Percentiles rank a stretch among this genome's conserved stretches.
Evolutionary conservation across 208 protist genomes (phyloP).

Genomic region (Acanthamoeba sp.): DNA sequence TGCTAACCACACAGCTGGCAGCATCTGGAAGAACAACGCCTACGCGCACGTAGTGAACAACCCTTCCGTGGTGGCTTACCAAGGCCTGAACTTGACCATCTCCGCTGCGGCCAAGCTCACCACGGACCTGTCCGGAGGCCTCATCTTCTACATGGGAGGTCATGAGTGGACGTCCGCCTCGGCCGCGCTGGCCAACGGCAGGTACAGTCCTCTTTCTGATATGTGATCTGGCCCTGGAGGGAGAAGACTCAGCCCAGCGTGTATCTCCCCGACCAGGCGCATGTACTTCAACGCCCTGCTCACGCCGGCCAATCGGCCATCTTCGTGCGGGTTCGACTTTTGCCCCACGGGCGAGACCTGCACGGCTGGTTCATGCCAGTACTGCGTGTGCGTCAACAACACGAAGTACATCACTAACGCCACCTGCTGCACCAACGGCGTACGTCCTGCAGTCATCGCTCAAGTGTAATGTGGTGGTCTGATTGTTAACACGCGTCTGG

Average conservation of each 20-base stretch:
- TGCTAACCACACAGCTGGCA: too few species aligned
- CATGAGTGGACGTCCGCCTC: not conserved
- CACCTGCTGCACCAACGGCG: conserved; percentile 5
- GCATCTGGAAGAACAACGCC: not conserved
- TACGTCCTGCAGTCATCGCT: too few species aligned
- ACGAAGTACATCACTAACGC: not conserved
- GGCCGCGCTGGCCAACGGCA: not conserved
- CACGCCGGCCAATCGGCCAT: not conserved
- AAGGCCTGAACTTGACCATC: not conserved
- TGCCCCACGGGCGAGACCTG: conserved; percentile 9
- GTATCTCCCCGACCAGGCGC: too few species aligned
- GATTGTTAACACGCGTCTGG: too few species aligned
- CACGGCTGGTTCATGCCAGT: not conserved
- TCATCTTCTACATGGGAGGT: not conserved
- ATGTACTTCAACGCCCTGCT: conserved; percentile 17
- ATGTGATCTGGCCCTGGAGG: too few species aligned
- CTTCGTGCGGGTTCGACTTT: not conserved
- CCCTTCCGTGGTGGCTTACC: not conserved
- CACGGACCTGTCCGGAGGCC: not conserved
- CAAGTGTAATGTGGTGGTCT: too few species aligned
- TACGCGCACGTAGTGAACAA: not conserved
- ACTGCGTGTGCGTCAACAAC: conserved; percentile 9
- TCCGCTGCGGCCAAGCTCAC: not conserved
- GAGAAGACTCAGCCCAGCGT: too few species aligned
- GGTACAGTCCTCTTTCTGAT: too few species aligned